These are phyloP conservation scores for Aspergillus coremiiformis DNA, from an alignment of 495 filamentous ascomycete genomes.

Conservation along the genomic window DNA sequence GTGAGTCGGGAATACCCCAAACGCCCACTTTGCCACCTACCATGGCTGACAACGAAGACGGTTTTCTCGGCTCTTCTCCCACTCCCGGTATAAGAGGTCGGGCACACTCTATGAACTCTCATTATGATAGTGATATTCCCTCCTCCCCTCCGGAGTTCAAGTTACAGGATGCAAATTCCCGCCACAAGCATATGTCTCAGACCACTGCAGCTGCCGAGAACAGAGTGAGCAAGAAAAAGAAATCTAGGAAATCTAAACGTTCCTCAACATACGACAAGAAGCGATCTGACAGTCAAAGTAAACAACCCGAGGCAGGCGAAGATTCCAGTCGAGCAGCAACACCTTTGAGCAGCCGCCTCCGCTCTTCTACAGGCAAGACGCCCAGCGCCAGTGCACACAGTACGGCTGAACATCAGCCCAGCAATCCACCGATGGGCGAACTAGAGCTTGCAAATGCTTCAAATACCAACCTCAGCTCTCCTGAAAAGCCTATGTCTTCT, in stretches of 20 bases:
- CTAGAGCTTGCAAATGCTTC: neutral
- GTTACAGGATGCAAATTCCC: slow-evolving; percentile 21
- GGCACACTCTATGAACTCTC: slow-evolving; percentile 18
- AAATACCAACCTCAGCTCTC: neutral
- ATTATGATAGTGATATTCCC: slow-evolving; percentile 23
- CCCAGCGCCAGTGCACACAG: slow-evolving; percentile 4
- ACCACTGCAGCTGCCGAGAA: neutral
- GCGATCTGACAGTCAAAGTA: neutral
- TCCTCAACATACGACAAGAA: slow-evolving; percentile 4
- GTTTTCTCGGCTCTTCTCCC: slow-evolving; percentile 73
- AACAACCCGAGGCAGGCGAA: neutral
- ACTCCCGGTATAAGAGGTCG: slow-evolving; percentile 53
- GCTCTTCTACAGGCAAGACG: slow-evolving; percentile 22
- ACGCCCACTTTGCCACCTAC: slow-evolving; percentile 43
- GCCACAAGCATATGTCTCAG: slow-evolving; percentile 2
- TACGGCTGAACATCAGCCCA: neutral
- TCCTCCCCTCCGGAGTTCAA: slow-evolving; percentile 36
- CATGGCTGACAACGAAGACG: slow-evolving; percentile 43
- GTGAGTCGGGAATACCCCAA: slow-evolving; percentile 26
- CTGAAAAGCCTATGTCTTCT: neutral
- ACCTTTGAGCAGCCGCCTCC: slow-evolving; percentile 23
- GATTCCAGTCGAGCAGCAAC: slow-evolving; percentile 11
- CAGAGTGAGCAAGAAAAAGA: slow-evolving; percentile 11
- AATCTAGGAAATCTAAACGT: slow-evolving; percentile 10
- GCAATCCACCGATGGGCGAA: neutral